Base-by-base conservation (phyloP, 1,284 basidiomycete species). In the Trametes polyzona region DNA sequence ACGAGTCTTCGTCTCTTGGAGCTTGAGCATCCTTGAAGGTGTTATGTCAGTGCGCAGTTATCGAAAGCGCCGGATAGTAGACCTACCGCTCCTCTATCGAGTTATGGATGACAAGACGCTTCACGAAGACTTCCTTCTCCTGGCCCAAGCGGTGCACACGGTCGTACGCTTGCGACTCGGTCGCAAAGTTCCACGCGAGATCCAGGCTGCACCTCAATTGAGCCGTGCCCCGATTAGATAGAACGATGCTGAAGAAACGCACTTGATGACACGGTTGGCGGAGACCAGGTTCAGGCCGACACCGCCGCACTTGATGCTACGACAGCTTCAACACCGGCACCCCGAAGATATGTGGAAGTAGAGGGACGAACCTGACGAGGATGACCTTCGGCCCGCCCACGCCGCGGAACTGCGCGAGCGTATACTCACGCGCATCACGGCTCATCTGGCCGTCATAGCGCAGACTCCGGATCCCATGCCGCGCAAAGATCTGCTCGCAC, bases 1-100 rank as follows among this genome's bases (percentile, higher is more conserved):
- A 80, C 83, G 80, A 39, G 75, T 75, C 71, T 89, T 89, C 11
- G 86, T 83, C 14, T 86, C 84, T 65, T 89, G 87, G 16, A 89
- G 71, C 27, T 74, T 71, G 37, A 89, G 72, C 80, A 89, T 85
- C 24, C 86, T 87, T 40, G 12, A 33, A 42, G 24, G 52, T 19
- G 21, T 21, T 12, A 6, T 21, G 51, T 56, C 6, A 61, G 19
- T 24, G 36, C 19, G 12, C 17, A n/a, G 16, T 10, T 24, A 9
- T 16, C 14, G 41, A 27, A 12, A n/a, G 0, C 12, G 39, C 40
- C 29, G 26, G 23, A 14, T 32, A 40, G 26, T 4, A 24, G 19
- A 66, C 77, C n/a, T 62, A 84, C 84, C 87, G 82, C 61, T 88
- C 86, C 70, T 89, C 87, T 32, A 88, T 86, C 3, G 87, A 88